These are phyloP conservation scores for Withania somnifera DNA, from an alignment of 305 asterid species.

Conservation along the genomic window DNA sequence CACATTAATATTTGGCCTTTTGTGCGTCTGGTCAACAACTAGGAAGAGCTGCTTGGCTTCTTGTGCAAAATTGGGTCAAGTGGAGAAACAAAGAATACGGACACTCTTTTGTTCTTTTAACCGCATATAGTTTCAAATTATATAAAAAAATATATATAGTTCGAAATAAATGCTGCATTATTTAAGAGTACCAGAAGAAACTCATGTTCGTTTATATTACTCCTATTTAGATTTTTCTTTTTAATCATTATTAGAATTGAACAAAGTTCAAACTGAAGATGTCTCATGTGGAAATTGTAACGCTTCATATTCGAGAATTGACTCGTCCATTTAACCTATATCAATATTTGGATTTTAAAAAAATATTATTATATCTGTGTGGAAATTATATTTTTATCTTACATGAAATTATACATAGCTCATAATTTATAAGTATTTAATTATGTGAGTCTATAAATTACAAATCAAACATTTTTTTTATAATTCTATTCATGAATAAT, in stretches of 20 bases:
- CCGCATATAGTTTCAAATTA: conserved; percentile 8
- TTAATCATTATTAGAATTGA: not conserved
- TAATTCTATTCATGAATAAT: too few species aligned
- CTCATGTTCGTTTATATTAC: not conserved
- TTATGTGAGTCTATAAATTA: too few species aligned
- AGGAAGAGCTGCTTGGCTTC: conserved; percentile 44
- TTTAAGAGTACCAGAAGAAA: not conserved
- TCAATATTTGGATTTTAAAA: too few species aligned
- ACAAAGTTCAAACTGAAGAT: not conserved
- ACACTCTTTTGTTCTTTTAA: conserved; percentile 10
- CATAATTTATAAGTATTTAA: too few species aligned
- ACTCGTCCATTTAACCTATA: too few species aligned
- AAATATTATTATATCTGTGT: too few species aligned
- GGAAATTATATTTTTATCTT: too few species aligned
- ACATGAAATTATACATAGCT: too few species aligned
- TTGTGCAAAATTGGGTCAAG: conserved; percentile 33
- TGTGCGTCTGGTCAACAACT: conserved; percentile 59
- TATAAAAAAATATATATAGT: not conserved
- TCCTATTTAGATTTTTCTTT: not conserved
- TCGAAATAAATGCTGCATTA: not conserved
- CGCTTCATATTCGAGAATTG: not conserved
- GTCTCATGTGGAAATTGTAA: not conserved
- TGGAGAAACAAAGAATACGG: conserved; percentile 21
- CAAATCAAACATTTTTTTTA: too few species aligned
- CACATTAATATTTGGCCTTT: conserved; percentile 20